Percentiles rank a stretch among this genome's conserved stretches.
These are phyloP conservation scores for Dothideomycetes sp. DNA, from an alignment of 2,329 filamentous ascomycete genomes.

Conservation along the genomic window DNA sequence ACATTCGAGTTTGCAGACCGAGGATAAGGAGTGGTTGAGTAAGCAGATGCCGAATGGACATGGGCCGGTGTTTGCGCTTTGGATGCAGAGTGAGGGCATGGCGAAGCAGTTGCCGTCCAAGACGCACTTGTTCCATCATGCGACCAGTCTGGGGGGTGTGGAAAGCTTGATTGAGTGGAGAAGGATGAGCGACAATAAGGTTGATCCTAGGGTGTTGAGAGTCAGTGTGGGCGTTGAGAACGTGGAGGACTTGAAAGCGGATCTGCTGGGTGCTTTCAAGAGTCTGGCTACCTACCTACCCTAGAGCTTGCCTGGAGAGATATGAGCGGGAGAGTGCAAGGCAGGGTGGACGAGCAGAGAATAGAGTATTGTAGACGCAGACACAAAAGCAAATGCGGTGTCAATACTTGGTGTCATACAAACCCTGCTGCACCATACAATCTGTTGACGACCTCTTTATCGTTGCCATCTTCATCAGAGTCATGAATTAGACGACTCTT, in stretches of 20 bases:
- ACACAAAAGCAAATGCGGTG: no score
- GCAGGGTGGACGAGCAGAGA: no score
- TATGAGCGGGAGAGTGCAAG: no score
- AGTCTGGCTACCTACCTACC: no score
- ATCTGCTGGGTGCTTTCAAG: constrained; percentile 57
- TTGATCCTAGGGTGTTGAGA: constrained; percentile 63
- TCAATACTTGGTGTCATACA: no score
- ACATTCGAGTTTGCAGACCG: constrained; percentile 71
- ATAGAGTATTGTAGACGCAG: no score
- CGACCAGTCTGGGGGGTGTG: constrained; percentile 85
- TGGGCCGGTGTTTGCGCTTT: constrained; percentile 76
- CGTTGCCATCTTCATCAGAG: no score
- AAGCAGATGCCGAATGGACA: constrained; percentile 88
- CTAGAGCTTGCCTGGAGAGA: no score
- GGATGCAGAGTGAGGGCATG: constrained; percentile 46
- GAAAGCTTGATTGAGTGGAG: constrained; percentile 97
- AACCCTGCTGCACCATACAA: no score
- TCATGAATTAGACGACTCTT: no score
- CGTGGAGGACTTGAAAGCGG: constrained; percentile 70
- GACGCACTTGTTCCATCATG: constrained; percentile 79
- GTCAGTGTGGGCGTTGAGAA: constrained; percentile 81
- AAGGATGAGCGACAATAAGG: constrained; percentile 66
- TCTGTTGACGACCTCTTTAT: no score
- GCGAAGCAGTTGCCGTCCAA: constrained; percentile 67
- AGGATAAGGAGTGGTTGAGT: constrained; percentile 58